Evolutionary conservation across 179 eudicot species (phyloP).

Genomic region (Silene vulgaris): DNA sequence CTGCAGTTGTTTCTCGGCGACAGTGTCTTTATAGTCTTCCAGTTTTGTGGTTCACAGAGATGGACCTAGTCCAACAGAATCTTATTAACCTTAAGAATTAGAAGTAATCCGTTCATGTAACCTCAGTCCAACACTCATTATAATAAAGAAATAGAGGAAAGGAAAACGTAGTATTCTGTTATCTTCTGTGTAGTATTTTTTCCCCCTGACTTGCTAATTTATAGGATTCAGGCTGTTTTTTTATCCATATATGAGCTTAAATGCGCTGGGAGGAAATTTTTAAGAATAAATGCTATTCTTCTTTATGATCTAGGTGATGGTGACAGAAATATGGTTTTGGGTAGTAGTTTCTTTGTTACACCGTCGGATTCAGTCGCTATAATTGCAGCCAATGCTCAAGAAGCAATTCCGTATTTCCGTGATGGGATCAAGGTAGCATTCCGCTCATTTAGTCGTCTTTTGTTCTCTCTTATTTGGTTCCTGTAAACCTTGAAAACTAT

Average conservation of each 20-base stretch:
- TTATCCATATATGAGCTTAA: not conserved
- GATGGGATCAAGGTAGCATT: constrained; percentile 60
- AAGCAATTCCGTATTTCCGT: constrained; percentile 73
- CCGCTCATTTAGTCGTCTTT: not conserved
- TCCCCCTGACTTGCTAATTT: not conserved
- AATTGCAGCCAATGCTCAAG: constrained; percentile 85
- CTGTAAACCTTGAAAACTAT: not conserved
- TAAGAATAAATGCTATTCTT: constrained; percentile 1
- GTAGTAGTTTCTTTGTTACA: constrained; percentile 74
- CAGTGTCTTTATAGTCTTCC: not conserved
- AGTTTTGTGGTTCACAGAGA: too few species aligned
- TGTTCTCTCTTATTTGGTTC: not conserved
- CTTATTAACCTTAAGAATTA: not conserved
- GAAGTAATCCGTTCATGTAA: not conserved
- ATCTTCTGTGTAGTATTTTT: not conserved
- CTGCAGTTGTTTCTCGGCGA: constrained; percentile 11
- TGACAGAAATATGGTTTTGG: constrained; percentile 92
- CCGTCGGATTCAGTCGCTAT: constrained; percentile 96
- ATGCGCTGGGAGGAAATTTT: not conserved
- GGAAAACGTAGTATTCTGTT: not conserved
- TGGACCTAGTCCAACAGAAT: not conserved
- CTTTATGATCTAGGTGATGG: constrained; percentile 62
- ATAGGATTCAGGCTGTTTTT: constrained; percentile 1
- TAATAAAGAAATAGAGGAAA: not conserved
- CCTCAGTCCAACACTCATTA: constrained; percentile 2